Conservation (phyloP, 2,329 filamentous ascomycete genomes). For the Pyricularia grisea region DNA sequence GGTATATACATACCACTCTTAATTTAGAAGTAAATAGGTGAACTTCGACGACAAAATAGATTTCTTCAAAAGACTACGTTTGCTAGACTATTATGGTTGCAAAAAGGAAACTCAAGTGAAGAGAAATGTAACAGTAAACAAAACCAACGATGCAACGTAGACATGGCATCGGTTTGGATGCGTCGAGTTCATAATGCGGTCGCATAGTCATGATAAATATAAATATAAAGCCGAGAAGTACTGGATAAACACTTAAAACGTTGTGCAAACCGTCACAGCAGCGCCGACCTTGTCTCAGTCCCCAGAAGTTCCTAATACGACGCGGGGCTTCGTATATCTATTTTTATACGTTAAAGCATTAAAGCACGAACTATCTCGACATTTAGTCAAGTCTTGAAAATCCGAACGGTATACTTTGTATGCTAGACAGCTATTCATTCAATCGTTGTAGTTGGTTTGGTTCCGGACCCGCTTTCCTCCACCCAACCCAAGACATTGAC, state of each 20-base stretch:
- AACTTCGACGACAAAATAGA: too few relatives aligned
- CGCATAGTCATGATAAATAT: too few relatives aligned
- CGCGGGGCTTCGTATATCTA: background rate
- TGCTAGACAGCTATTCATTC: background rate
- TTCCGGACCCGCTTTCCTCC: background rate
- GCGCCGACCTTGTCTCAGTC: background rate
- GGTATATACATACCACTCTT: too few relatives aligned
- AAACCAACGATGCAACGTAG: too few relatives aligned
- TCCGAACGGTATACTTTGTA: background rate
- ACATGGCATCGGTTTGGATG: background rate
- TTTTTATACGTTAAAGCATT: background rate
- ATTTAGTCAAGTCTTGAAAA: background rate
- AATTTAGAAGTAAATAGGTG: too few relatives aligned
- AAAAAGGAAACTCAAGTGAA: too few relatives aligned
- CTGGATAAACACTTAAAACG: background rate
- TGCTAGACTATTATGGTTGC: too few relatives aligned
- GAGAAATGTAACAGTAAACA: too few relatives aligned
- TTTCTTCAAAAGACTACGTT: too few relatives aligned
- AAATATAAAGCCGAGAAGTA: background rate
- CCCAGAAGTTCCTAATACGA: background rate
- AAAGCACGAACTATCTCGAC: background rate
- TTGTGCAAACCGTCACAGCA: background rate
- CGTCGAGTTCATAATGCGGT: background rate
- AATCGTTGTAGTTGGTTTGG: too few relatives aligned
- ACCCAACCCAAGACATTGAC: background rate